phyloP scores from a whole-genome alignment of 1,284 basidiomycete species.

The Clitocybe nebularis region DNA sequence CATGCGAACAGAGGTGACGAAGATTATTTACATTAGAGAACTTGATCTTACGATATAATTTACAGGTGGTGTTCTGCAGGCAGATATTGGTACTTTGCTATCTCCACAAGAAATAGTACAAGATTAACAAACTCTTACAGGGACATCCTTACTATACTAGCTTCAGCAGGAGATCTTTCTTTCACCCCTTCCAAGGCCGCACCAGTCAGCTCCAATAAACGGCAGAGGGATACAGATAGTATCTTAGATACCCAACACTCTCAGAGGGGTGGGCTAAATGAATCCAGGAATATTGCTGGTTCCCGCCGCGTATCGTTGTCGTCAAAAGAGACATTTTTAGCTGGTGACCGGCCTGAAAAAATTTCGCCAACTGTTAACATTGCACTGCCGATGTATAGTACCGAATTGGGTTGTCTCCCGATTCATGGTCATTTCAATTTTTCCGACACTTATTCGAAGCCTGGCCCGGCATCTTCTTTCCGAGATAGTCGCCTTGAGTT shows the following conservation, averaged over 20 bases:
- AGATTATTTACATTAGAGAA: not conserved
- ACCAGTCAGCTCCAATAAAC: slow-evolving; percentile 17
- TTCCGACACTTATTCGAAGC: slow-evolving; percentile 19
- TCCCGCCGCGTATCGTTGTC: slow-evolving; percentile 18
- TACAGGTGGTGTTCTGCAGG: slow-evolving; percentile 39
- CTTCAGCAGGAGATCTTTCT: slow-evolving; percentile 28
- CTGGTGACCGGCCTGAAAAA: too few species aligned
- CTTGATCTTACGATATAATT: not conserved
- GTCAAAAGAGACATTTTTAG: slow-evolving; percentile 8
- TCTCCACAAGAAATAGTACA: not conserved
- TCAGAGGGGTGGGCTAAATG: too few species aligned
- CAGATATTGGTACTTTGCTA: slow-evolving; percentile 30
- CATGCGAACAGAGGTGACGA: slow-evolving; percentile 38
- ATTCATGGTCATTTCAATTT: slow-evolving; percentile 35
- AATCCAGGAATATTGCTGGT: too few species aligned
- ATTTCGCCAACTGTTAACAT: slow-evolving; percentile 19
- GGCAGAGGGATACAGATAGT: slow-evolving; percentile 19
- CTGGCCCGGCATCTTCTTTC: not conserved
- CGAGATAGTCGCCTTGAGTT: not conserved
- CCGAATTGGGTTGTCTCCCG: slow-evolving; percentile 32
- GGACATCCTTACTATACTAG: slow-evolving; percentile 32
- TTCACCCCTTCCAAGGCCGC: slow-evolving; percentile 13
- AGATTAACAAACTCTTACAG: slow-evolving; percentile 16
- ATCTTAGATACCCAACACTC: too few species aligned
- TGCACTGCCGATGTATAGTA: slow-evolving; percentile 29